A percentile compares a stretch with the other conserved stretches of the same genome.
Conservation (phyloP, 164 flowering plant species). For the Tetrastigma voinierianum region DNA sequence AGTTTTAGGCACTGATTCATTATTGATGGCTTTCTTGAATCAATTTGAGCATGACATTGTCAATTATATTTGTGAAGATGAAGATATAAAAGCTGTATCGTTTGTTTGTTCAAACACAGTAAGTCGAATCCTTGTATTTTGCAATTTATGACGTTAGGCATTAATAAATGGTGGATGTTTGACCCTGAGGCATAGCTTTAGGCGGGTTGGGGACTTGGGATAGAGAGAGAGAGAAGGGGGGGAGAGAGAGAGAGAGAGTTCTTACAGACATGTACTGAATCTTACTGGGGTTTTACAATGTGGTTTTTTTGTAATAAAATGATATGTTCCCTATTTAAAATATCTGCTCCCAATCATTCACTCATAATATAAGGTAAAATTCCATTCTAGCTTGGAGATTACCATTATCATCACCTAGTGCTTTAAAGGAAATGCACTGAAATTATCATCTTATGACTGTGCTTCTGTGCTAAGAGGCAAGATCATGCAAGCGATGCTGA, state of each 20-base stretch:
- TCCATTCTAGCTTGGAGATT: background rate
- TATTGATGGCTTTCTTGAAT: background rate
- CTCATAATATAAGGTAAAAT: background rate
- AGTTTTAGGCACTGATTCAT: background rate
- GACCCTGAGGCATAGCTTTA: too few relatives aligned
- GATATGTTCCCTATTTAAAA: background rate
- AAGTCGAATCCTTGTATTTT: constrained; percentile 13
- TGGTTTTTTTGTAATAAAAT: background rate
- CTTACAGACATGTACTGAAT: background rate
- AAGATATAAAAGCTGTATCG: constrained; percentile 42
- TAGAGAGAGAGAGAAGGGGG: too few relatives aligned
- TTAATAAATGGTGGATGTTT: too few relatives aligned
- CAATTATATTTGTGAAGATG: constrained; percentile 44
- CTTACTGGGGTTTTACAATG: background rate
- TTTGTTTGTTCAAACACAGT: constrained; percentile 37
- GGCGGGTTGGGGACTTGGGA: too few relatives aligned
- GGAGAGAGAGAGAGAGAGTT: too few relatives aligned
- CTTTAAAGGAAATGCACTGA: background rate
- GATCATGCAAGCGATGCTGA: background rate
- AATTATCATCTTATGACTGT: background rate
- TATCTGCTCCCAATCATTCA: too few relatives aligned
- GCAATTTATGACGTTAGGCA: background rate
- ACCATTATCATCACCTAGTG: background rate
- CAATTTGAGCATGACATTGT: constrained; percentile 32
- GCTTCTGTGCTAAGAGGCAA: background rate